phyloP scores from a whole-genome alignment of 192 early-diverging fungal species.

The Chytriomyces sp. region DNA sequence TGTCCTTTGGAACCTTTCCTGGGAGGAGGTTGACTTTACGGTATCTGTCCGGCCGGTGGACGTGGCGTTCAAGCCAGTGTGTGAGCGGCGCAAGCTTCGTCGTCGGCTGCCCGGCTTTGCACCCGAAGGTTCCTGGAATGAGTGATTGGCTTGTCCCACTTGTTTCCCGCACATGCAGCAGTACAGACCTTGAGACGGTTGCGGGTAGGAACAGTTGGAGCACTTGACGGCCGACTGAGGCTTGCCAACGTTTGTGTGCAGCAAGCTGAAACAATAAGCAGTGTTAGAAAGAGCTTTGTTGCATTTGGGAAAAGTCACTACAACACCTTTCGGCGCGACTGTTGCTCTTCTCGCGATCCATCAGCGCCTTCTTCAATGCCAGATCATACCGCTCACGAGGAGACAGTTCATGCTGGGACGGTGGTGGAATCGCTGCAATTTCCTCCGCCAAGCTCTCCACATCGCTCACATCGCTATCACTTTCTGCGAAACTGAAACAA shows the following conservation, averaged over 20 bases:
- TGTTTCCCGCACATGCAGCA: background rate
- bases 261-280: background rate
- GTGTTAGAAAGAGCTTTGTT: background rate
- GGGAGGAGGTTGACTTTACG: too few species aligned
- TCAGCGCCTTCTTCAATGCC: background rate
- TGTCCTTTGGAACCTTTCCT: background rate
- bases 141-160: background rate
- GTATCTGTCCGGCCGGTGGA: too few species aligned
- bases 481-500: background rate
- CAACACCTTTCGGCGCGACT: background rate
- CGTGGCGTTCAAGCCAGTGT: too few species aligned
- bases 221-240: background rate
- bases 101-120: too few species aligned
- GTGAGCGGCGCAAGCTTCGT: too few species aligned
- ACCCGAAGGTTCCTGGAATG: too few species aligned
- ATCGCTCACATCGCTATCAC: background rate
- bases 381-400: background rate
- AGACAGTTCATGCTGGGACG: background rate
- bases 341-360: background rate
- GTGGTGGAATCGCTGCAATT: too few species aligned
- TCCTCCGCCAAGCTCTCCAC: background rate
- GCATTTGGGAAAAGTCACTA: too few species aligned
- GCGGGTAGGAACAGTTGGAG: background rate
- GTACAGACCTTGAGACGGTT: conserved; percentile 1
- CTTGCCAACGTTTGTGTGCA: background rate